Percentiles rank a stretch among this genome's conserved stretches.
Conservation (phyloP, 441 rosid genomes). For the Jatropha multifida region DNA sequence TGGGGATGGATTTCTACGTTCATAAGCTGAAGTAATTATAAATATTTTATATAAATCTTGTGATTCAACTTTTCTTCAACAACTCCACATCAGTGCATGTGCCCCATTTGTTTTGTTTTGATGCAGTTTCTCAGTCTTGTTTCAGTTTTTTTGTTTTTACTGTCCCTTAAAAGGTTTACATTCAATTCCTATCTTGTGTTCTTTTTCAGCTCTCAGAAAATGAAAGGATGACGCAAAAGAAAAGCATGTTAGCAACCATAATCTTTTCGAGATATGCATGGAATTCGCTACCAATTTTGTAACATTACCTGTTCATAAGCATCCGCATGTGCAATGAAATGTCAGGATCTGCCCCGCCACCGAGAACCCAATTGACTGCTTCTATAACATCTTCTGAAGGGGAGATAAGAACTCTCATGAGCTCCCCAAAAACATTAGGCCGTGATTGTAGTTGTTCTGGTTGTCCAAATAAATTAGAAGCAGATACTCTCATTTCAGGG, state of each 20-base stretch:
- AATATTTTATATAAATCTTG: not conserved
- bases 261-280: not conserved
- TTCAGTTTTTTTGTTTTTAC: not conserved
- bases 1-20: not conserved
- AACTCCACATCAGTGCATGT: not conserved
- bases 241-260: not conserved
- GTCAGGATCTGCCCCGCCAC: conserved; percentile 70
- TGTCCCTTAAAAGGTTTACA: not conserved
- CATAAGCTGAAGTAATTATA: not conserved
- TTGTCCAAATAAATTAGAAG: conserved; percentile 68
- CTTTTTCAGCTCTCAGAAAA: not conserved
- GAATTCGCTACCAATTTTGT: conserved; percentile 1
- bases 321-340: conserved; percentile 86
- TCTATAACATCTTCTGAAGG: conserved; percentile 74
- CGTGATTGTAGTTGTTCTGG: conserved; percentile 48
- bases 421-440: conserved; percentile 87
- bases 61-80: not conserved
- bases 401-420: conserved; percentile 75
- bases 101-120: not conserved
- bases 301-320: conserved; percentile 72
- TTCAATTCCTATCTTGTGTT: not conserved
- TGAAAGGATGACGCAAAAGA: not conserved
- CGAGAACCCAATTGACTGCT: conserved; percentile 76
- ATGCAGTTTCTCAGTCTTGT: no score
- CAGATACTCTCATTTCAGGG: conserved; percentile 73